Percentiles rank a stretch among this genome's conserved stretches.
These are phyloP conservation scores for Agrocybe pediades DNA, from an alignment of 768 basidiomycete genomes.

Conservation along the genomic window DNA sequence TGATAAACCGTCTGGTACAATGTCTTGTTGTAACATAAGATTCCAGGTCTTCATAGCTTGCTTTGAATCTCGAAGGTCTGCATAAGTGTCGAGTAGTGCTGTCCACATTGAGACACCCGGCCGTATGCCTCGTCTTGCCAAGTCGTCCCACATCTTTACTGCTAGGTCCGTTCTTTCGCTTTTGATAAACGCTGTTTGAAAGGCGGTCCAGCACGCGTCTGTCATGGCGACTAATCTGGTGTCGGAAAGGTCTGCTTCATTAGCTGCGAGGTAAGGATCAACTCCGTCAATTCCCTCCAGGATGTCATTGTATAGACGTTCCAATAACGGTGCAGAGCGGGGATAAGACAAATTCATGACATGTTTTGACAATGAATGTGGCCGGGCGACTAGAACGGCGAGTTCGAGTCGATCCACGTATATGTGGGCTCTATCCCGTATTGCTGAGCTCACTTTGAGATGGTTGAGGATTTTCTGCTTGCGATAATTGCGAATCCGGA, in stretches of 20 bases:
- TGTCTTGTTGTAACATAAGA: conserved; percentile 55
- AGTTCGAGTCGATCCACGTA: conserved; percentile 52
- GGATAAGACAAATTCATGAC: conserved; percentile 46
- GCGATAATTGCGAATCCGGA: conserved; percentile 34
- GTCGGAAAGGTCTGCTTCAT: conserved; percentile 35
- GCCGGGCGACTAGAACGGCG: conserved; percentile 53
- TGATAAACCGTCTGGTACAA: conserved; percentile 60
- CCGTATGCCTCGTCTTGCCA: conserved; percentile 45
- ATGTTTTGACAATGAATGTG: conserved; percentile 50
- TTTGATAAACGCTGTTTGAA: conserved; percentile 66
- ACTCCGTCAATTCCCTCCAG: conserved; percentile 51
- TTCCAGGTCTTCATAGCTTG: conserved; percentile 65
- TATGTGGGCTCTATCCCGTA: conserved; percentile 41
- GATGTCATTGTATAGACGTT: conserved; percentile 52
- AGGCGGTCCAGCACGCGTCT: conserved; percentile 61
- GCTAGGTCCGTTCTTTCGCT: conserved; percentile 58
- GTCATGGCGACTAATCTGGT: conserved; percentile 44
- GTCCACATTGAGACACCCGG: conserved; percentile 72
- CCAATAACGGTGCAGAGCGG: conserved; percentile 32
- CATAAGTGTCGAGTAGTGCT: conserved; percentile 66
- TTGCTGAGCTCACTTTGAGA: conserved; percentile 32
- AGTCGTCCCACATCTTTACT: conserved; percentile 69
- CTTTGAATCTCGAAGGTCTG: conserved; percentile 46
- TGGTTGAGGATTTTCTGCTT: conserved; percentile 40
- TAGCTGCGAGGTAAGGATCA: conserved; percentile 55